Conservation (phyloP, 2,329 filamentous ascomycete species). For the Aschersonia sp. region DNA sequence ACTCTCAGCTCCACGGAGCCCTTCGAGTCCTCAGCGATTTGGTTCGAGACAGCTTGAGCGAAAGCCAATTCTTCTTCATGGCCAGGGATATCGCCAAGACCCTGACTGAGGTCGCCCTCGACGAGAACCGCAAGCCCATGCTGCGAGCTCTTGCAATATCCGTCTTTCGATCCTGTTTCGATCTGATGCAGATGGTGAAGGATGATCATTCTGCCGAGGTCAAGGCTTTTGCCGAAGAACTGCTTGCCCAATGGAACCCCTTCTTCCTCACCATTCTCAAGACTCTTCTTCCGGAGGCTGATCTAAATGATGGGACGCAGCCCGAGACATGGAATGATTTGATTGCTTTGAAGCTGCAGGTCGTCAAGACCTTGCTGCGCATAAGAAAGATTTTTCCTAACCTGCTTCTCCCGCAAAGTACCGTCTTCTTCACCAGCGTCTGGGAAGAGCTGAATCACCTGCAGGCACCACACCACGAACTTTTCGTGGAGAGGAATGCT, state of each 20-base stretch:
- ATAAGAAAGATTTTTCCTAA: conserved; percentile 72
- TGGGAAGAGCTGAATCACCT: conserved; percentile 77
- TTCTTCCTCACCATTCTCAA: conserved; percentile 77
- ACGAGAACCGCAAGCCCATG: conserved; percentile 56
- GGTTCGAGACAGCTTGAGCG: conserved; percentile 84
- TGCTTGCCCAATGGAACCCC: conserved; percentile 70
- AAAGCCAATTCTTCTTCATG: conserved; percentile 87
- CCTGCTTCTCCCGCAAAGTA: conserved; percentile 69
- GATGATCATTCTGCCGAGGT: conserved; percentile 81
- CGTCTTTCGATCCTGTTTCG: conserved; percentile 83
- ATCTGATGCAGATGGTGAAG: conserved; percentile 92
- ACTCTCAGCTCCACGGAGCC: conserved; percentile 75
- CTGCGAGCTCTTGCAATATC: conserved; percentile 76
- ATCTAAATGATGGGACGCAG: conserved; percentile 25
- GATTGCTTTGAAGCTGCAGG: conserved; percentile 79
- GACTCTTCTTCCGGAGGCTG: conserved; percentile 53
- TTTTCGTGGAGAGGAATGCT: conserved; percentile 75
- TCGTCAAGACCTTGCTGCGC: conserved; percentile 87
- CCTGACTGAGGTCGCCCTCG: conserved; percentile 69
- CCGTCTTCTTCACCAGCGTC: conserved; percentile 67
- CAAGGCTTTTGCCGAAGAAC: conserved; percentile 77
- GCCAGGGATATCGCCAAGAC: conserved; percentile 74
- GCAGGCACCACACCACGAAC: conserved; percentile 57
- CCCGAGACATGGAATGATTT: conserved; percentile 65
- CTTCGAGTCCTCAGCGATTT: conserved; percentile 78